Percentiles rank a stretch among this genome's conserved stretches.
Conservation (phyloP, 179 eudicot genomes). For the Dionaea muscipula region DNA sequence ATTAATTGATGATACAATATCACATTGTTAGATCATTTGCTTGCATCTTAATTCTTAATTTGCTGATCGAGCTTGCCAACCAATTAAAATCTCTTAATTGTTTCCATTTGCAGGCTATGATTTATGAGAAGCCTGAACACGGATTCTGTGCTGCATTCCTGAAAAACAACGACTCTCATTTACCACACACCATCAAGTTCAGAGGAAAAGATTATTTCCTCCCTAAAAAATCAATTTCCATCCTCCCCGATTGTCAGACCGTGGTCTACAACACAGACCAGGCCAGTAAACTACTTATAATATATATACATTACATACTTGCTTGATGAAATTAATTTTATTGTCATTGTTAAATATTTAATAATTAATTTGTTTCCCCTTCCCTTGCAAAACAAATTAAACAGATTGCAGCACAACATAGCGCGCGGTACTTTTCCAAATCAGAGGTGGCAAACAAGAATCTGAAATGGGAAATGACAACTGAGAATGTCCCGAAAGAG, state of each 20-base stretch:
- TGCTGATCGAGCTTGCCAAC: too few species aligned
- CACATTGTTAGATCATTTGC: too few species aligned
- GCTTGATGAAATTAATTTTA: too few species aligned
- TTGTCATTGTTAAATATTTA: too few species aligned
- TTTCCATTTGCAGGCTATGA: constrained; percentile 14
- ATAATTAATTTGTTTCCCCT: not conserved
- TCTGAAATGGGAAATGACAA: constrained; percentile 44
- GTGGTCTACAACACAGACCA: constrained; percentile 47
- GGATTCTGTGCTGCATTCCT: constrained; percentile 59
- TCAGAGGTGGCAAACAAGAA: constrained; percentile 30
- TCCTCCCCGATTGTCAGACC: constrained; percentile 54
- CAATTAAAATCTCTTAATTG: not conserved
- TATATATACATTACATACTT: too few species aligned
- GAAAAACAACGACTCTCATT: constrained; percentile 18
- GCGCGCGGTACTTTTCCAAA: constrained; percentile 36
- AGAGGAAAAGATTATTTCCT: constrained; percentile 22
- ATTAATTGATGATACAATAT: not conserved
- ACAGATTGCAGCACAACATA: constrained; percentile 73
- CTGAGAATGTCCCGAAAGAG: constrained; percentile 33
- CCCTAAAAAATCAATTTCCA: constrained; percentile 43
- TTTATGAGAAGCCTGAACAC: constrained; percentile 33
- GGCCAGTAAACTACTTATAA: constrained; percentile 11
- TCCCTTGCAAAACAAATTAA: not conserved
- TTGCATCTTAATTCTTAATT: too few species aligned
- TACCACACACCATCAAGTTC: constrained; percentile 22